A percentile compares a stretch with the other conserved stretches of the same genome.
Evolutionary conservation across 192 early-diverging fungal genomes (phyloP).

Genomic region (Podila epigama): DNA sequence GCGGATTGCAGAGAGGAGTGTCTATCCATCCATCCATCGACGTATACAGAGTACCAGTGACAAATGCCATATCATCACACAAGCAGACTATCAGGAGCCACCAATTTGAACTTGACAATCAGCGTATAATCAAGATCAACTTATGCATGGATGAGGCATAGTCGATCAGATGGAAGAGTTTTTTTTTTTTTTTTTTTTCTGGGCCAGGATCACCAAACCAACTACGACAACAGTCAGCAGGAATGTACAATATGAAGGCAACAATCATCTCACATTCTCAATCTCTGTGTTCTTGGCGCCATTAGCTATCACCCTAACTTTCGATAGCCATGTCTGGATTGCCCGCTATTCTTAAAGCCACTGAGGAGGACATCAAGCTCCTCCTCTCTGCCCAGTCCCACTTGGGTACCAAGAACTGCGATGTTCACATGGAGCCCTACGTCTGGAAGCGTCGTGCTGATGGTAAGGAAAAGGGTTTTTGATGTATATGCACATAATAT

Average conservation of each 20-base stretch:
- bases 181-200: too few relatives aligned
- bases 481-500: background rate
- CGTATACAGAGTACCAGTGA: too few relatives aligned
- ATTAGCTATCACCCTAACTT: slow-evolving; percentile 51
- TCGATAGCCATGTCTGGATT: slow-evolving; percentile 57
- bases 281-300: background rate
- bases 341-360: slow-evolving; percentile 65
- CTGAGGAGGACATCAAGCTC: slow-evolving; percentile 93
- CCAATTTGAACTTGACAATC: too few relatives aligned
- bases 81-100: too few relatives aligned
- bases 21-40: background rate
- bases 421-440: slow-evolving; percentile 94
- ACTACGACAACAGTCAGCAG: background rate
- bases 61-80: too few relatives aligned
- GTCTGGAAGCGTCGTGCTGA: slow-evolving; percentile 97
- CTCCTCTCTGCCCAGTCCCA: slow-evolving; percentile 97
- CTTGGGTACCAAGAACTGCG: slow-evolving; percentile 98
- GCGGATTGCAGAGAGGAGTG: too few relatives aligned
- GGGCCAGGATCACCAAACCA: too few relatives aligned
- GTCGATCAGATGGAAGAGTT: too few relatives aligned
- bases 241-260: background rate
- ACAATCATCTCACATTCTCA: background rate
- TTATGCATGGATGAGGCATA: too few relatives aligned
- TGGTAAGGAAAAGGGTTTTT: slow-evolving; percentile 65
- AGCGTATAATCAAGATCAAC: too few relatives aligned